Evolutionary conservation across 306 rosid species (phyloP).

Genomic region (Rosa persica): DNA sequence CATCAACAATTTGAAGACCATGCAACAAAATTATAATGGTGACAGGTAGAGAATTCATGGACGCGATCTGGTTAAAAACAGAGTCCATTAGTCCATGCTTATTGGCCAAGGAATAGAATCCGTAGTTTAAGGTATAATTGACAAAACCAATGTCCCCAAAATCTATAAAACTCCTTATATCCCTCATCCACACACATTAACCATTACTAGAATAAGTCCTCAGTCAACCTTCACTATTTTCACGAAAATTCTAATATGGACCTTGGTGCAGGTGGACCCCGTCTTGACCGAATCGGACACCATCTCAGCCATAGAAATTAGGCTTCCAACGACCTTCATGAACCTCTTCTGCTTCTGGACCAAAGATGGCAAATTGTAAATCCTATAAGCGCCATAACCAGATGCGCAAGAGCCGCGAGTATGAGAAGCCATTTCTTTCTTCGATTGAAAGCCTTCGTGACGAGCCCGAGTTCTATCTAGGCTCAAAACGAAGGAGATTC

Average conservation of each 20-base stretch:
- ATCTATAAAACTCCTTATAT: neutral
- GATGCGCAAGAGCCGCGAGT: constrained; percentile 62
- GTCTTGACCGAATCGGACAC: constrained; percentile 65
- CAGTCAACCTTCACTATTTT: neutral
- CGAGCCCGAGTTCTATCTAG: constrained; percentile 55
- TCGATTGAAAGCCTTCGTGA: constrained; percentile 37
- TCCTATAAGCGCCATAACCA: constrained; percentile 65
- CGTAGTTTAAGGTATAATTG: neutral
- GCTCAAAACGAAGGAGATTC: neutral
- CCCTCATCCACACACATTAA: neutral
- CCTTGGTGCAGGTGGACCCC: neutral
- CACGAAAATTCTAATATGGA: too few species aligned
- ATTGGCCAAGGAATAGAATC: neutral
- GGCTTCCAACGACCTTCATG: constrained; percentile 50
- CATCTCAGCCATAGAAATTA: constrained; percentile 57
- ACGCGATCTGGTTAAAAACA: neutral
- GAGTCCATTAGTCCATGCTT: neutral
- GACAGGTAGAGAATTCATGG: neutral
- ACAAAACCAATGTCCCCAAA: neutral
- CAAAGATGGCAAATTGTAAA: constrained; percentile 60
- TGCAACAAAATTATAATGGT: too few species aligned
- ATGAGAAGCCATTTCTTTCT: constrained; percentile 54
- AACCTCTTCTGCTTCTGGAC: constrained; percentile 48
- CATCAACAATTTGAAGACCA: neutral
- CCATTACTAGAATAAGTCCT: neutral